phyloP scores from a whole-genome alignment of 306 rosid genomes.

The Acacia confusa region DNA sequence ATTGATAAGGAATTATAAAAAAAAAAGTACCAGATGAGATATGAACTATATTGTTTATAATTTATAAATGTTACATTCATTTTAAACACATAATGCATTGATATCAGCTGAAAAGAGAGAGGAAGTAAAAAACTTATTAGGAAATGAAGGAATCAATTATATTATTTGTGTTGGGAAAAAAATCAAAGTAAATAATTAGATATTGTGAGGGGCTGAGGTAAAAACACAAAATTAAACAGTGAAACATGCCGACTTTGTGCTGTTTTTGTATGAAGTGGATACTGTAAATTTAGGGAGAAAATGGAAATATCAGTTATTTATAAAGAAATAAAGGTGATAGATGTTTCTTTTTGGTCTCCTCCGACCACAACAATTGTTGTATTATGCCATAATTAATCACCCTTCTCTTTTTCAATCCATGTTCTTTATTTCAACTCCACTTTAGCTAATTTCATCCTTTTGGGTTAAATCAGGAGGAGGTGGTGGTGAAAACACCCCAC shows the following conservation, averaged over 20 bases:
- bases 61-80: no score
- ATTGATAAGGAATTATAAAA: no score
- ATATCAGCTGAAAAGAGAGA: neutral
- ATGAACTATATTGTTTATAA: no score
- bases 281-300: neutral
- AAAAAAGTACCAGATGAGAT: no score
- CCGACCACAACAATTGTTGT: neutral
- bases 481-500: neutral
- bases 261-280: neutral
- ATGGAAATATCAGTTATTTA: neutral
- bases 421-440: neutral
- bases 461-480: neutral
- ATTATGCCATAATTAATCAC: neutral
- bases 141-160: neutral
- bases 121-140: neutral
- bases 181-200: neutral
- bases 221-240: neutral
- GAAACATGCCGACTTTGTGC: neutral
- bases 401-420: neutral
- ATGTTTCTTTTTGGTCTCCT: slow-evolving; percentile 9
- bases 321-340: neutral
- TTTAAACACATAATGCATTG: no score
- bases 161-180: neutral
- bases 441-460: neutral
- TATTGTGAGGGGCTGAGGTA: neutral